Evolutionary conservation across 2,329 filamentous ascomycete genomes (phyloP).

Genomic region (Pezicula carpinea): DNA sequence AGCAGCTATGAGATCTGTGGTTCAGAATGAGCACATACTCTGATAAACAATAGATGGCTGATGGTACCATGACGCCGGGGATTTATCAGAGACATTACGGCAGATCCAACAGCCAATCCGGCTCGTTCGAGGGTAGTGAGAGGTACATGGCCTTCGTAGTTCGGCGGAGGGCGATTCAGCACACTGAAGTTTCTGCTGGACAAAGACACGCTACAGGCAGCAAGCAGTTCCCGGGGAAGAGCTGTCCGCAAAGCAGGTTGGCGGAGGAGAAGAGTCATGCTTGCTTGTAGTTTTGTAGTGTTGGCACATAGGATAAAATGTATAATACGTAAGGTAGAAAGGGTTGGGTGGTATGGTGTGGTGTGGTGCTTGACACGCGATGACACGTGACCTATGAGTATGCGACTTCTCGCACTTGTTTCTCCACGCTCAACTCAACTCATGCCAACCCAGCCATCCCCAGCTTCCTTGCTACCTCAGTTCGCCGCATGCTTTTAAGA

Average conservation of each 20-base stretch:
- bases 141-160: constrained; percentile 89
- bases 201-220: constrained; percentile 19
- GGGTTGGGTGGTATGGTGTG: too few species aligned
- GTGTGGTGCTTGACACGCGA: too few species aligned
- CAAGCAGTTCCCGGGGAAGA: constrained; percentile 22
- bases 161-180: constrained; percentile 77
- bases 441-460: too few species aligned
- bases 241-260: constrained; percentile 8
- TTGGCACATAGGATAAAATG: not conserved
- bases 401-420: too few species aligned
- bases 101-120: constrained; percentile 62
- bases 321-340: too few species aligned
- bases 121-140: constrained; percentile 73
- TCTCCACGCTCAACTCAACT: too few species aligned
- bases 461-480: too few species aligned
- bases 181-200: constrained; percentile 62
- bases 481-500: too few species aligned
- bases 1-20: constrained; percentile 80
- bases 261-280: constrained; percentile 22
- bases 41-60: not conserved
- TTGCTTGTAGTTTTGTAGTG: not conserved
- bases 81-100: constrained; percentile 61
- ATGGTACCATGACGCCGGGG: constrained; percentile 70
- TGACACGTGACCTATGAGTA: too few species aligned
- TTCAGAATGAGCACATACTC: constrained; percentile 2